Conservation (phyloP, 2,329 filamentous ascomycete genomes). For the Fusarium sp. region DNA sequence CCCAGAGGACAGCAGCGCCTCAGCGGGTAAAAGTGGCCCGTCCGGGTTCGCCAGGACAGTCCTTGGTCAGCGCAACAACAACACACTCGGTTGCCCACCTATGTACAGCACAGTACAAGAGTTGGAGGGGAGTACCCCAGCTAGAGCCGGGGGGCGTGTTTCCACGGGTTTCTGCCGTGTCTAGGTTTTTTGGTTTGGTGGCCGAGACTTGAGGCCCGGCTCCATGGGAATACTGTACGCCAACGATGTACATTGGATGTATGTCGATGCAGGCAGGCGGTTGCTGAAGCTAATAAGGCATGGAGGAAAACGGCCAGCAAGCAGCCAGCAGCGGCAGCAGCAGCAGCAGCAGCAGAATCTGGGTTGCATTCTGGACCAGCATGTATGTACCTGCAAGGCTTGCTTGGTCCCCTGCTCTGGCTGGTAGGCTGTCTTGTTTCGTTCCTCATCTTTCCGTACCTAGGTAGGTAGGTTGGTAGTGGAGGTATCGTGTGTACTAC, state of each 20-base stretch:
- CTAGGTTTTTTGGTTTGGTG: conserved; percentile 20
- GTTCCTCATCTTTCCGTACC: conserved; percentile 1
- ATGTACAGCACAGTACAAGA: neutral
- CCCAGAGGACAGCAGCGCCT: conserved; percentile 26
- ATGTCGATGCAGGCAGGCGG: conserved; percentile 25
- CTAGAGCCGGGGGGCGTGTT: conserved; percentile 27
- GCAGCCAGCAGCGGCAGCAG: neutral
- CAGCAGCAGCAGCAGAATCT: conserved; percentile 7
- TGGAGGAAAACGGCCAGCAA: neutral
- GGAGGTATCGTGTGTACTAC: neutral
- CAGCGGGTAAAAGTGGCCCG: conserved; percentile 44
- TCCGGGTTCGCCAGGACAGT: conserved; percentile 26
- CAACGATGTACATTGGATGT: neutral
- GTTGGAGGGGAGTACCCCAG: conserved; percentile 19
- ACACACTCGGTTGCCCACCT: neutral
- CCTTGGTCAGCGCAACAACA: conserved; percentile 22
- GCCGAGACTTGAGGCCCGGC: neutral
- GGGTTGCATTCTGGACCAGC: conserved; percentile 11
- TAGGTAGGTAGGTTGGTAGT: neutral
- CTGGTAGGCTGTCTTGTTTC: neutral
- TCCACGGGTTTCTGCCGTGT: conserved; percentile 36
- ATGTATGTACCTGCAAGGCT: conserved; percentile 9
- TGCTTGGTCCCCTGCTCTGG: neutral
- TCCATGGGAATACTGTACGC: neutral
- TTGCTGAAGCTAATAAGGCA: conserved; percentile 13